These are phyloP conservation scores for Lolium rigidum DNA, from an alignment of 176 grass and related monocot genomes.

Conservation along the genomic window DNA sequence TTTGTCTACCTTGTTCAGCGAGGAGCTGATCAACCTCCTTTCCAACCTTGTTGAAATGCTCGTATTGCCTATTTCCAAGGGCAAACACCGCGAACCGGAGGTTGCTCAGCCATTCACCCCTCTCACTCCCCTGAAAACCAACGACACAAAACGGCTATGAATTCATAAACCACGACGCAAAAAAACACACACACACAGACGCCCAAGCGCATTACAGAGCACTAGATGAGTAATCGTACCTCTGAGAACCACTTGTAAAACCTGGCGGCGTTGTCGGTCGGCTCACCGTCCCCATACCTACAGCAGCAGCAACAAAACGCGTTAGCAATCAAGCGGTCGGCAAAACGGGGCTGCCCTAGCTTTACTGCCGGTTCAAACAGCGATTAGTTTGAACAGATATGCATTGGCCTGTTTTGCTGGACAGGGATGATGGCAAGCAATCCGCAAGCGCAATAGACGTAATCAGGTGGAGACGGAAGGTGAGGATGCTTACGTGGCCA, in stretches of 20 bases:
- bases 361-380: no score
- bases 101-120: conserved; percentile 60
- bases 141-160: conserved; percentile 26
- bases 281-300: conserved; percentile 92
- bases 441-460: neutral
- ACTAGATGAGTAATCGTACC: conserved; percentile 17
- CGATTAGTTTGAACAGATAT: no score
- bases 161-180: neutral
- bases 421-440: neutral
- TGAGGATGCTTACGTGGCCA: conserved; percentile 72
- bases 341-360: no score
- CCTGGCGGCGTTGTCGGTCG: conserved; percentile 81
- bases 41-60: conserved; percentile 97
- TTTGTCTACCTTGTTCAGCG: conserved; percentile 66
- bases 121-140: conserved; percentile 56
- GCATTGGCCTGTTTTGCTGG: no score
- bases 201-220: no score
- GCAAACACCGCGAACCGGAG: conserved; percentile 78
- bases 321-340: no score
- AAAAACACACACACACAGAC: no score
- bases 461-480: neutral
- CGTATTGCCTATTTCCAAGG: conserved; percentile 84
- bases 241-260: conserved; percentile 94
- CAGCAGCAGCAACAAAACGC: neutral
- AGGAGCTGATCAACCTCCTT: conserved; percentile 84